Percentiles rank a stretch among this genome's conserved stretches.
These are phyloP conservation scores for Persicaria tinctoria DNA, from an alignment of 148 eudicot genomes.

Conservation along the genomic window DNA sequence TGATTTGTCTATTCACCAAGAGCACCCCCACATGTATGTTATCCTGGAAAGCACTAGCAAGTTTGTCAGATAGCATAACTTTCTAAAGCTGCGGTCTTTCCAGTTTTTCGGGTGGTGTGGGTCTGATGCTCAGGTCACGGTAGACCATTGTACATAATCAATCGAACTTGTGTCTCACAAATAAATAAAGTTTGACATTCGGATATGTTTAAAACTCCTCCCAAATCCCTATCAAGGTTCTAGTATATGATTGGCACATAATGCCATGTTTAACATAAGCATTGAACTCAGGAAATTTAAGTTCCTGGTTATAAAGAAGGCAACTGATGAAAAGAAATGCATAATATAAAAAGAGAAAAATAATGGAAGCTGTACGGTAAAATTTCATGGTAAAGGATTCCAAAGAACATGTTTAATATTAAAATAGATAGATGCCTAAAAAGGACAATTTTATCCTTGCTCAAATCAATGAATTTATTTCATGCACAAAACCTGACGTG, in stretches of 20 bases:
- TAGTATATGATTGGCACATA: not conserved
- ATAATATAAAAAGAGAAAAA: not conserved
- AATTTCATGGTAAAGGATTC: not conserved
- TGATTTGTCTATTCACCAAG: not conserved
- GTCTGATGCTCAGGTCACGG: not conserved
- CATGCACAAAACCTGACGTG: not conserved
- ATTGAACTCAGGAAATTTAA: not conserved
- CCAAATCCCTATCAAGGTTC: not conserved
- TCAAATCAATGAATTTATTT: not conserved
- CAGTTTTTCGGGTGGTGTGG: constrained; percentile 3
- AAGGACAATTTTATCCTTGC: not conserved
- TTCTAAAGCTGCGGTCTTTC: not conserved
- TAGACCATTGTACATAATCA: not conserved
- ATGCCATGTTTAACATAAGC: not conserved
- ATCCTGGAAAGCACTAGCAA: not conserved
- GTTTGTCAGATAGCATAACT: not conserved
- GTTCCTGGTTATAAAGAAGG: not conserved
- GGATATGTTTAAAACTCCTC: not conserved
- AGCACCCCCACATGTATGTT: not conserved
- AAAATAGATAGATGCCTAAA: not conserved
- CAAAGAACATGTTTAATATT: not conserved
- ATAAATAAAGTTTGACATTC: not conserved
- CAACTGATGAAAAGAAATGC: not conserved
- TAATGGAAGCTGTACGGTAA: not conserved
- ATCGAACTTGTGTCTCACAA: not conserved